Conservation (phyloP, 108 stramenopile species). For the Epithemia pelagica region DNA sequence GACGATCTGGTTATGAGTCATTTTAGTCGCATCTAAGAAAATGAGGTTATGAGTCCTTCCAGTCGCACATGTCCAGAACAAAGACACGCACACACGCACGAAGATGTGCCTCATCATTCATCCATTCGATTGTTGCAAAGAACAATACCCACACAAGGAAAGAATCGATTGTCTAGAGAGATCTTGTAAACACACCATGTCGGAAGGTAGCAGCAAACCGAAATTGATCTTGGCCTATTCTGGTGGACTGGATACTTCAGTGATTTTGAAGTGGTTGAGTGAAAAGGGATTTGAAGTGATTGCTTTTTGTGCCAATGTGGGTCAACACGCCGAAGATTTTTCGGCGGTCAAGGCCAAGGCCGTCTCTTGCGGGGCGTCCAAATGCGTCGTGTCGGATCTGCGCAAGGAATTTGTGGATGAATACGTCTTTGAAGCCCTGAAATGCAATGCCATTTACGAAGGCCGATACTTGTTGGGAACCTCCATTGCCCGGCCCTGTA, state of each 20-base stretch:
- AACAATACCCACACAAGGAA: too few relatives aligned
- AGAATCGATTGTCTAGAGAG: too few relatives aligned
- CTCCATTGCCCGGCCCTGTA: constrained; percentile 97
- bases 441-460: constrained; percentile 95
- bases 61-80: too few relatives aligned
- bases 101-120: too few relatives aligned
- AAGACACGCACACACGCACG: too few relatives aligned
- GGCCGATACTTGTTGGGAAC: constrained; percentile 90
- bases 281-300: constrained; percentile 98
- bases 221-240: constrained; percentile 92
- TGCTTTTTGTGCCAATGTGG: constrained; percentile 94
- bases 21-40: too few relatives aligned
- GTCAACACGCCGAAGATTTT: constrained; percentile 86
- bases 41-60: too few relatives aligned
- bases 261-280: constrained; percentile 96
- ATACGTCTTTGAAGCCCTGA: constrained; percentile 93
- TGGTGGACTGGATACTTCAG: constrained; percentile 97
- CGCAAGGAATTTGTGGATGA: constrained; percentile 93
- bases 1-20: too few relatives aligned
- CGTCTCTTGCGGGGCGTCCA: constrained; percentile 70
- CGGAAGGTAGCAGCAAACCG: too few relatives aligned
- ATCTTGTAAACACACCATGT: too few relatives aligned
- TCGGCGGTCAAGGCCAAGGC: constrained; percentile 86
- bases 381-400: constrained; percentile 90
- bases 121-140: too few relatives aligned